phyloP scores from a whole-genome alignment of 1,284 basidiomycete genomes.

The Trametes sp. region DNA sequence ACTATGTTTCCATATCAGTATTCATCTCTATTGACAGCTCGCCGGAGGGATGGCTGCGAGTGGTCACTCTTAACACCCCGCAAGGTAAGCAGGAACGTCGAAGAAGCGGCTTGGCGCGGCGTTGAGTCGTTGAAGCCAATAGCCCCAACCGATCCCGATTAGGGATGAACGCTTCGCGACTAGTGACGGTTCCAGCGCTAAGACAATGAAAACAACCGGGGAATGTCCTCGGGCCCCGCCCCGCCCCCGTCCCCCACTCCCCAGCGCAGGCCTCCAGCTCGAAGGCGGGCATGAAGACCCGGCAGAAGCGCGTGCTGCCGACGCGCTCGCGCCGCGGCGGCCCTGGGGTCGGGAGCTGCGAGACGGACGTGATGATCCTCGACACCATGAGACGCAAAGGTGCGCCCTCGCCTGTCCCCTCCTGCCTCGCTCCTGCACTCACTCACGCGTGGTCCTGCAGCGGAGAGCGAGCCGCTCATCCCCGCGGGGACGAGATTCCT shows the following conservation, averaged over 20 bases:
- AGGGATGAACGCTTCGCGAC: slow-evolving; percentile 26
- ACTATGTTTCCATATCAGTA: slow-evolving; percentile 10
- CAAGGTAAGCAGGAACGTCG: too few species aligned
- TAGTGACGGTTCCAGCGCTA: slow-evolving; percentile 29
- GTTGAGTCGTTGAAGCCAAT: slow-evolving; percentile 31
- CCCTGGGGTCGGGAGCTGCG: slow-evolving; percentile 76
- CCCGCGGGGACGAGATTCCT: slow-evolving; percentile 69
- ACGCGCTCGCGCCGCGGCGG: slow-evolving; percentile 81
- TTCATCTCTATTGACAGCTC: neutral
- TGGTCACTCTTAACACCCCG: too few species aligned
- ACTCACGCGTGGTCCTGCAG: slow-evolving; percentile 47
- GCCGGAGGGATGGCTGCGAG: too few species aligned
- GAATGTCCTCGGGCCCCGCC: slow-evolving; percentile 17
- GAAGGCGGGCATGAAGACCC: slow-evolving; percentile 37
- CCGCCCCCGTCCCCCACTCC: slow-evolving; percentile 13
- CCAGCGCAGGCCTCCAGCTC: slow-evolving; percentile 28
- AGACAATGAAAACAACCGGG: slow-evolving; percentile 16
- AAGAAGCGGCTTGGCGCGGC: too few species aligned
- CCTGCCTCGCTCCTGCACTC: slow-evolving; percentile 9
- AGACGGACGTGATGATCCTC: slow-evolving; percentile 84
- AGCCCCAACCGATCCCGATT: slow-evolving; percentile 22
- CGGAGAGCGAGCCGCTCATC: slow-evolving; percentile 74
- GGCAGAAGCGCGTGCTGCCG: slow-evolving; percentile 80
- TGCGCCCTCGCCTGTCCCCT: slow-evolving; percentile 50
- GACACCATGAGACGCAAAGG: slow-evolving; percentile 82